These are phyloP conservation scores for Annona squamosa DNA, from an alignment of 164 flowering plant genomes.

Conservation along the genomic window DNA sequence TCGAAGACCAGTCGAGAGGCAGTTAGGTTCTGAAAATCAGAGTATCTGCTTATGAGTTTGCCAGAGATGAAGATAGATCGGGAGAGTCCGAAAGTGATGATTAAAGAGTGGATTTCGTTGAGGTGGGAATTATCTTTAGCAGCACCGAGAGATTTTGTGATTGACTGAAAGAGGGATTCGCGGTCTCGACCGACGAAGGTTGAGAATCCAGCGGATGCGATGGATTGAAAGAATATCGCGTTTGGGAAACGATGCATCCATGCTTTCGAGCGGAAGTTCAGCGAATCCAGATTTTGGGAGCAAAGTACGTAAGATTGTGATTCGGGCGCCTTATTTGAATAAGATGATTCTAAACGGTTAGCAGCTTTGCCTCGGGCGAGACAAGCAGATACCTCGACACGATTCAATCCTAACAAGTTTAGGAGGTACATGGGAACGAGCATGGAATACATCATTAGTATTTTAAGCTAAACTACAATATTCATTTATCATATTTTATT, in stretches of 20 bases:
- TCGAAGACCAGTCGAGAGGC: conserved; percentile 31
- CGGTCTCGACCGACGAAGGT: conserved; percentile 8
- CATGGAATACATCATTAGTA: too few relatives aligned
- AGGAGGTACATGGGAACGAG: too few relatives aligned
- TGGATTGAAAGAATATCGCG: neutral
- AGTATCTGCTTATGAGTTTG: conserved; percentile 41
- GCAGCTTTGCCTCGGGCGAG: too few relatives aligned
- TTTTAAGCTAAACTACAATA: too few relatives aligned
- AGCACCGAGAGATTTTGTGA: conserved; percentile 24
- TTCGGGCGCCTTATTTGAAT: neutral
- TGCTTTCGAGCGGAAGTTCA: neutral
- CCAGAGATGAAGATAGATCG: conserved; percentile 35
- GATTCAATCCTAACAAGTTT: too few relatives aligned
- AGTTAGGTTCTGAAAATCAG: conserved; percentile 26
- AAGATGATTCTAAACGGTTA: too few relatives aligned
- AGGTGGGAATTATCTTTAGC: conserved; percentile 16
- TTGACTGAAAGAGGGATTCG: conserved; percentile 12
- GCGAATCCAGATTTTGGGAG: conserved; percentile 7
- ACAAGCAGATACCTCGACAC: too few relatives aligned
- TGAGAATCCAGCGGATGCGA: conserved; percentile 1
- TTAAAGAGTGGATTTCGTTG: conserved; percentile 29
- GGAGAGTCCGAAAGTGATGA: conserved; percentile 31
- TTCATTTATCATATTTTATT: too few relatives aligned
- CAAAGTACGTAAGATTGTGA: neutral
- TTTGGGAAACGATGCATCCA: neutral